Evolutionary conservation across 208 protist genomes (phyloP), one percentile per base, ranked within the genome.

Genomic region (Trypanosoma avium): DNA sequence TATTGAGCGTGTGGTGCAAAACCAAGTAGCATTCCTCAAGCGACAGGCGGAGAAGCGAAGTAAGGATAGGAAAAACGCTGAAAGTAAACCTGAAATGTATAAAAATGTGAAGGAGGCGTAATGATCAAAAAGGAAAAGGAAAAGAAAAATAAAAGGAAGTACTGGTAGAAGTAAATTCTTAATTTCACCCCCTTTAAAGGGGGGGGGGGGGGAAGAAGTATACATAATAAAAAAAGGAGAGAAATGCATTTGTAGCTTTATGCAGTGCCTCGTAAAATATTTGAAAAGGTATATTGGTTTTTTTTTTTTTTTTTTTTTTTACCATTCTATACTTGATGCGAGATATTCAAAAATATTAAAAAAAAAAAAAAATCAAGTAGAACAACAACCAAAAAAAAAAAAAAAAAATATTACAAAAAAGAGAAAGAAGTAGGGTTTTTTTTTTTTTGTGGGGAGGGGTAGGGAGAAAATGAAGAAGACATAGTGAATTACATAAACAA

Each of bases 1-100:
- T n/a, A 89, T 96, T 76, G 82, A 93, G 32, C 85, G 90, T 47
- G 88, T 96, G 17, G 63, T 96, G 9, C 46, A 65, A 17, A 93
- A 96, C 54, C 81, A 82, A 17, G 46, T 77, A 6, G 82, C 73
- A 13, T 94, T 87, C 65, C 54, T 93, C 19, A 79, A 84, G 43
- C 76, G 90, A 5, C 87, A 96, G 68, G 55, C 56, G 1, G 74
- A 81, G 43, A 96, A 96, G 69, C 63, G 42, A 4, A 32, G 66
- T 4, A 92, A 92, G 67, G 90, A 96, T 62, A 78, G 79, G 57
- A 62, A 69, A 55, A 77, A 43, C 40, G 60, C 62, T 8, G 68
- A 84, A 48, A 58, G n/a, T 24, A 89, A 84, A 40, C 81, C 82
- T 5, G 82, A 79, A 0, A 66, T 85, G 50, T 93, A 94, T 68